Base-by-base conservation (phyloP, 768 basidiomycete genomes). In the Rhizopogon vulgaris region DNA sequence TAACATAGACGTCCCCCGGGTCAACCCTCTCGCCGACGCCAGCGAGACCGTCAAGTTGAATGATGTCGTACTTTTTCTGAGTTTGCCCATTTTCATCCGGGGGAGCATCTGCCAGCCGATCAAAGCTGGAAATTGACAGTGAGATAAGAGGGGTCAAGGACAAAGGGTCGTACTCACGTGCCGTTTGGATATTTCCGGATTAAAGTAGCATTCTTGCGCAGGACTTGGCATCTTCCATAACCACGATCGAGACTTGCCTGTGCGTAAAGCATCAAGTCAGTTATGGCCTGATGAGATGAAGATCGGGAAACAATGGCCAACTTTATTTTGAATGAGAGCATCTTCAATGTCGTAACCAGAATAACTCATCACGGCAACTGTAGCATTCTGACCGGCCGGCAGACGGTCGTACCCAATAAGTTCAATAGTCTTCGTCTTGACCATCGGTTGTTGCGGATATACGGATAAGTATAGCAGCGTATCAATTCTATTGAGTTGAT, bases 341-440 rank as follows among this genome's bases (percentile, higher is more conserved):
- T 99, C 96, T 73, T 99, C 96, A 57, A 99, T 99, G 76, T 99
- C 96, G 67, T 98, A 99, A 24, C 96, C 96, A 5, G 94, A 96
- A 70, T 90, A 99, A 67, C 91, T 94, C 96, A 99, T 99, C 59
- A 98, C 94, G 10, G 96, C 96, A 41, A 99, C 92, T 0, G 86
- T 97, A 10, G 96, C 96, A 65, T 99, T 99, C 69, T 99, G 94
- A 12, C 96, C 96, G 4, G 96, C 96, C 4, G 96, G 96, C 4
- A 99, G 79, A 55, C 87, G 86, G 69, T 99, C 94, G 65, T 98
- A 99, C 2, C 94, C 95, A 51, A 97, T 81, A 49, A 99, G 71
- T 66, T 99, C 96, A 52, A 98, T 99, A 2, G 96, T 96, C 69
- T 94, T 94, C 6, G 96, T 96, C 70, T 98, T 97, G 55, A 97